A percentile compares a stretch with the other conserved stretches of the same genome.
Conservation (phyloP, 495 filamentous ascomycete species). For the Trichoderma gamsii region DNA sequence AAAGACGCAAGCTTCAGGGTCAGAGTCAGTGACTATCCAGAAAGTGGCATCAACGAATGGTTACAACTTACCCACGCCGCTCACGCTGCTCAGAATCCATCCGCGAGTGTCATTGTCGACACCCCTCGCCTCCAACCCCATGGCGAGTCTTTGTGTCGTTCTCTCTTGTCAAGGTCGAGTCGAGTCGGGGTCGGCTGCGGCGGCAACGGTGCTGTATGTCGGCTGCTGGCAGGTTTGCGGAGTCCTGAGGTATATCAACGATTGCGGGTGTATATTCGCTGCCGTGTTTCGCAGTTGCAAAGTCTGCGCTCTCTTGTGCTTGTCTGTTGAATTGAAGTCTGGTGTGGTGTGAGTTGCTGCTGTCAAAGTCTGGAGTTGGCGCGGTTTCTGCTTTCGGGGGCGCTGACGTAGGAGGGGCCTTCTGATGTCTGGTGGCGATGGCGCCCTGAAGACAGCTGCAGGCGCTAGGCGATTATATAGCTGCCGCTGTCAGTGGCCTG, state of each 20-base stretch:
- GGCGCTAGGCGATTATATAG: no score
- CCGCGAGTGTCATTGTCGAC: constrained; percentile 81
- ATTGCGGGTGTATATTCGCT: no score
- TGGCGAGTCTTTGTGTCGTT: constrained; percentile 19
- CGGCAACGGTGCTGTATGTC: no score
- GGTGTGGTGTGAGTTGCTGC: no score
- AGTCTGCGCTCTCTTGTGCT: no score
- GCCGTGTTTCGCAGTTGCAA: no score
- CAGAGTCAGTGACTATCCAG: background rate
- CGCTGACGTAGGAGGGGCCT: constrained; percentile 12
- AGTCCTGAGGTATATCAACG: no score
- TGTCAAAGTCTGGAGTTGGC: background rate
- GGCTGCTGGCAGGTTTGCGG: no score
- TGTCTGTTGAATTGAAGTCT: no score
- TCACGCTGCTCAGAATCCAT: constrained; percentile 86
- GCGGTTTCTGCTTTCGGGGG: background rate
- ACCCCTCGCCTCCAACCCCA: constrained; percentile 26
- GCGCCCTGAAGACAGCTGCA: background rate
- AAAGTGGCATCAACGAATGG: background rate
- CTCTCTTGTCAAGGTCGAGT: background rate
- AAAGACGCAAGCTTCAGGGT: constrained; percentile 63
- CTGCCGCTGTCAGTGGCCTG: no score
- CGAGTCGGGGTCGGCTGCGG: no score
- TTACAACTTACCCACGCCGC: constrained; percentile 58
- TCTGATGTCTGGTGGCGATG: background rate